Base-by-base conservation (phyloP, 177 flowering plant genomes). In the Tripterygium wilfordii region DNA sequence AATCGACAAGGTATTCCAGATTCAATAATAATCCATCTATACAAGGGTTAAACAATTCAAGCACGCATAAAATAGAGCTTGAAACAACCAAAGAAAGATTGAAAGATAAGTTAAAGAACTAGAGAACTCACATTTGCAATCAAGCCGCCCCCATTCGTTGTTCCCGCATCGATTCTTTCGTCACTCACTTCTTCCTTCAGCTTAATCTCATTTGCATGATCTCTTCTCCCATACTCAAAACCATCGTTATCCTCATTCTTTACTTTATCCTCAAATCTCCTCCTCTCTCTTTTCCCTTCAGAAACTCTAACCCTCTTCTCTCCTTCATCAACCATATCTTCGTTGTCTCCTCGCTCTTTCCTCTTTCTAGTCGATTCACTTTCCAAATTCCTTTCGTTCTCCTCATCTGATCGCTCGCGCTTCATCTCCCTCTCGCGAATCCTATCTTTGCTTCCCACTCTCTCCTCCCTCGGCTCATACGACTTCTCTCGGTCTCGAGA, bases 301-400 rank as follows among this genome's bases (percentile, higher is more conserved):
- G 46, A 61, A 61, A 42, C 72, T 71, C 67, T 77, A 56, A 27
- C 20, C 35, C 66, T 65, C 71, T 66, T 66, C 21, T 76, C 76
- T 5, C 28, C 58, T 26, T 49, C 57, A 17, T 57, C 75, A 19
- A 42, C 37, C 20, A 2, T 12, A 8, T 49, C 53, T 13, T 24
- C 41, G 1, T 45, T 26, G 61, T 38, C 17, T 70, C 82, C 73
- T 64, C 78, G 63, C 32, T 65, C 71, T 30, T 62, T 65, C 61
- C 74, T 58, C 70, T 68, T 72, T 18, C 24, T 56, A 17, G 29
- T 33, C 9, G 26, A 14, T 48, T 45, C 56, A 10, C 17, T 15
- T 17, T 36, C 40, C 20, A 17, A 36, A 10, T n/a, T n/a, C 10
- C 37, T 22, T 8, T 42, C 39, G 29, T 45, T 36, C 55, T 62